A percentile compares a stretch with the other conserved stretches of the same genome.
phyloP scores from a whole-genome alignment of 2,329 filamentous ascomycete genomes.

The Alternaria brassicicola region DNA sequence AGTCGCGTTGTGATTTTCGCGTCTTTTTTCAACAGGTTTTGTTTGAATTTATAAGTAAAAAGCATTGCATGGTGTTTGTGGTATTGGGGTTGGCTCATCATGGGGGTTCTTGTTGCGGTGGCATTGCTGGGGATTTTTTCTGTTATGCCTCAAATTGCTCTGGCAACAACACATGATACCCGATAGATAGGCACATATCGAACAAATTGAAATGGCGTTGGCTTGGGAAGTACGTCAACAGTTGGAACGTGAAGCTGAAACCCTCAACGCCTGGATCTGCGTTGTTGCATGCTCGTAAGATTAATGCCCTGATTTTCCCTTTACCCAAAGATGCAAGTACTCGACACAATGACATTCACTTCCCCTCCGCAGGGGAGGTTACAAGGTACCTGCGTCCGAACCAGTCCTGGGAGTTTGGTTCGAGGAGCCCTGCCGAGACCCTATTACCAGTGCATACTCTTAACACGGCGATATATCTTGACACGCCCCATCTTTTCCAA shows the following conservation, averaged over 20 bases:
- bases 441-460: not conserved
- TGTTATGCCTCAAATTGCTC: not conserved
- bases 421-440: not conserved
- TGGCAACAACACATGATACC: constrained; percentile 13
- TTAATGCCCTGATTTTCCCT: too few species aligned
- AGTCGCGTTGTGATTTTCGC: not conserved
- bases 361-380: too few species aligned
- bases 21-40: not conserved
- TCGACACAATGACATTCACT: not conserved
- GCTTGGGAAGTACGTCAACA: not conserved
- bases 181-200: constrained; percentile 9
- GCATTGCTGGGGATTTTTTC: not conserved
- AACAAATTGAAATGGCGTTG: constrained; percentile 8
- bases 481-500: too few species aligned
- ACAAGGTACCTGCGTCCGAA: not conserved
- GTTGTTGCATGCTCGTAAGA: too few species aligned
- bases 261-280: too few species aligned
- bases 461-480: not conserved
- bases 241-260: not conserved
- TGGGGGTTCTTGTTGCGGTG: not conserved
- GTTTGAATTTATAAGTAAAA: not conserved
- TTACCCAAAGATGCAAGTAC: not conserved
- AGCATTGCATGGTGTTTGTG: constrained; percentile 1
- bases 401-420: not conserved
- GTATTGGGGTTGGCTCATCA: not conserved